Base-by-base conservation (phyloP, 768 basidiomycete species). In the Boletellus sp. region DNA sequence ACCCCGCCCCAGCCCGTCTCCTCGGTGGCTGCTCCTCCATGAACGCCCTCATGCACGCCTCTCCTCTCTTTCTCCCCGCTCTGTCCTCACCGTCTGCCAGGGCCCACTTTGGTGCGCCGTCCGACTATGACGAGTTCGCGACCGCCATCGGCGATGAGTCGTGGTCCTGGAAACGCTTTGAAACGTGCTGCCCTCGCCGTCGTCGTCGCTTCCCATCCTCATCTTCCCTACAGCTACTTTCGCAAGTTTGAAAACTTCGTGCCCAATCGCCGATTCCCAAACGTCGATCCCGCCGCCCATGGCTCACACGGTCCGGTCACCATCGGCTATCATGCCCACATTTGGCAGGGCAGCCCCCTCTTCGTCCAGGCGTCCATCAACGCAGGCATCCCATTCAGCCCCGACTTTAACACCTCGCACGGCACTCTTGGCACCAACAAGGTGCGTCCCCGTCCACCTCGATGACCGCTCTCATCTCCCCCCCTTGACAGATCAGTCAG, bases 21-120 rank as follows among this genome's bases (percentile, higher is more conserved):
- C 74, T 90, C 6, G 87, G 87, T 20, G 87, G 87, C 60, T 89
- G 87, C 48, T 81, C 83, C 4, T 74, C 82, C 2, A 77, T 86
- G 41, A 88, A 89, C 56, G 85, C 85, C 1, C 64, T 68, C 63
- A 72, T 79, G 77, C 73, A 48, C 12, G 60, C 53, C 33, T 3
- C 6, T 16, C 9, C 42, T 13, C 15, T 33, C 19, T 5, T n/a
- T 39, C 6, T 19, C 13, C 12, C 28, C 28, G 28, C 34, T 8
- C 6, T n/a, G 6, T 41, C 3, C 53, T 64, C 40, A 68, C 23
- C 17, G 15, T 16, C 11, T 11, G 15, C 5, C 26, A 68, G 66
- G 40, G 79, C 78, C 36, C 86, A 87, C 13, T 79, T 78, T 23
- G 83, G 83, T 19, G 73, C 82, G 22, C 84, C 86, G 4, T 77